Evolutionary conservation across 805 yeast species (phyloP).

Genomic region (Lipomyces anomalus): DNA sequence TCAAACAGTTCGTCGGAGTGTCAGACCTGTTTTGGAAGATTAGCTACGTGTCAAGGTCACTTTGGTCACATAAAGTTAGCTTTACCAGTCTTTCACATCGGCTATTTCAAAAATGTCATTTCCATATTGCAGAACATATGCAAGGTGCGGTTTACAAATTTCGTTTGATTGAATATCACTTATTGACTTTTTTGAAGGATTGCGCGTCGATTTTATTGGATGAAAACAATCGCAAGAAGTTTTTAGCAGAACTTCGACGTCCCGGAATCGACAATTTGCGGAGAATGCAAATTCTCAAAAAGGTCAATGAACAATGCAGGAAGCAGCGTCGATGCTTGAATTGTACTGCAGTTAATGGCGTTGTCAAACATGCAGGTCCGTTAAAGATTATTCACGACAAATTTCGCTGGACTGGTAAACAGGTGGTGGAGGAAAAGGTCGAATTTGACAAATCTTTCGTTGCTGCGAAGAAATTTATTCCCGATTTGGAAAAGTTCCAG

Average conservation of each 20-base stretch:
- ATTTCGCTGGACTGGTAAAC: constrained; percentile 92
- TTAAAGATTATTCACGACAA: constrained; percentile 93
- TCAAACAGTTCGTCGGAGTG: constrained; percentile 83
- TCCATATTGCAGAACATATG: constrained; percentile 86
- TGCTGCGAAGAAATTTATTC: constrained; percentile 64
- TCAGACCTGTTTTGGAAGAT: constrained; percentile 81
- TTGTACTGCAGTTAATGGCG: constrained; percentile 90
- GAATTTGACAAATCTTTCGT: constrained; percentile 85
- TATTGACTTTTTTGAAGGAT: constrained; percentile 29
- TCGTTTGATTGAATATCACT: background rate
- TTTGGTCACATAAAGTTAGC: constrained; percentile 93
- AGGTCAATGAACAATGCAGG: constrained; percentile 84
- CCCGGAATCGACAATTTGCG: constrained; percentile 87
- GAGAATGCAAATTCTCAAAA: constrained; percentile 81
- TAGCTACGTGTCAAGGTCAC: constrained; percentile 97
- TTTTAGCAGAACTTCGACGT: constrained; percentile 70
- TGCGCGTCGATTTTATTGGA: constrained; percentile 76
- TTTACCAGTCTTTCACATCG: constrained; percentile 94
- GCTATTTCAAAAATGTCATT: constrained; percentile 88
- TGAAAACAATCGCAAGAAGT: constrained; percentile 63
- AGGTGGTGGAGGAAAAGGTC: constrained; percentile 73
- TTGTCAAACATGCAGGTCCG: constrained; percentile 95
- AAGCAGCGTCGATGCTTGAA: constrained; percentile 86
- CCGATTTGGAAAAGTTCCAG: constrained; percentile 82
- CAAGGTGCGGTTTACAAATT: constrained; percentile 38